Conservation (phyloP, 2,329 filamentous ascomycete species). For the Teratosphaeriaceae sp. region DNA sequence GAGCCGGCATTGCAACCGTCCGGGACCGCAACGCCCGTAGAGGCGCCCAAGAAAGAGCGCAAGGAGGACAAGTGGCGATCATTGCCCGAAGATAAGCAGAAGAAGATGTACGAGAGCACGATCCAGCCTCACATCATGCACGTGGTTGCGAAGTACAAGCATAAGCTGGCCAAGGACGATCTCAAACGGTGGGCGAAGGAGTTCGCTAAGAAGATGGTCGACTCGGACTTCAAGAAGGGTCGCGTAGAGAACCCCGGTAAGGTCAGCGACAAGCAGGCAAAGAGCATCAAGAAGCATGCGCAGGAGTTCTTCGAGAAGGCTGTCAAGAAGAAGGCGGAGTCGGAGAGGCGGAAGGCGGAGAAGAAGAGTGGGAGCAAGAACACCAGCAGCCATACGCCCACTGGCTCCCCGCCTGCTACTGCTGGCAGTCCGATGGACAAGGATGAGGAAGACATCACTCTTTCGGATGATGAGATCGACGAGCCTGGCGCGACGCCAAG, state of each 20-base stretch:
- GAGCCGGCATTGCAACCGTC: constrained; percentile 48
- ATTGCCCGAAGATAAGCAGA: constrained; percentile 73
- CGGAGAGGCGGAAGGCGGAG: constrained; percentile 59
- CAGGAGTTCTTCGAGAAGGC: constrained; percentile 84
- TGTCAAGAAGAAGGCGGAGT: constrained; percentile 64
- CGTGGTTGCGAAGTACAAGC: constrained; percentile 78
- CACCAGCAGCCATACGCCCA: constrained; percentile 20
- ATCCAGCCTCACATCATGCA: constrained; percentile 79
- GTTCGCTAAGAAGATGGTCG: constrained; percentile 74
- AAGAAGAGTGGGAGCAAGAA: constrained; percentile 29
- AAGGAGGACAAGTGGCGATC: constrained; percentile 67
- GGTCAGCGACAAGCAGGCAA: constrained; percentile 69
- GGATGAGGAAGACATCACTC: constrained; percentile 16
- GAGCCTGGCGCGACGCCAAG: constrained; percentile 19
- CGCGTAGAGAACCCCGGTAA: constrained; percentile 77
- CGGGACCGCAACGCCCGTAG: constrained; percentile 60
- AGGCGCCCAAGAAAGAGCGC: constrained; percentile 45
- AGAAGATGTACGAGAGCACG: constrained; percentile 91
- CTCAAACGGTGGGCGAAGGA: constrained; percentile 60
- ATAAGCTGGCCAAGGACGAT: constrained; percentile 78
- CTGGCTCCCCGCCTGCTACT: constrained; percentile 21
- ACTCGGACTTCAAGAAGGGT: constrained; percentile 84
- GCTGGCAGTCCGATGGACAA: constrained; percentile 15
- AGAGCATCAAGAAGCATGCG: constrained; percentile 76
- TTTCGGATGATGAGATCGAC: constrained; percentile 25